Percentiles rank a stretch among this genome's conserved stretches.
phyloP scores from a whole-genome alignment of 257 asterid genomes.

The Solanum habrochaites region DNA sequence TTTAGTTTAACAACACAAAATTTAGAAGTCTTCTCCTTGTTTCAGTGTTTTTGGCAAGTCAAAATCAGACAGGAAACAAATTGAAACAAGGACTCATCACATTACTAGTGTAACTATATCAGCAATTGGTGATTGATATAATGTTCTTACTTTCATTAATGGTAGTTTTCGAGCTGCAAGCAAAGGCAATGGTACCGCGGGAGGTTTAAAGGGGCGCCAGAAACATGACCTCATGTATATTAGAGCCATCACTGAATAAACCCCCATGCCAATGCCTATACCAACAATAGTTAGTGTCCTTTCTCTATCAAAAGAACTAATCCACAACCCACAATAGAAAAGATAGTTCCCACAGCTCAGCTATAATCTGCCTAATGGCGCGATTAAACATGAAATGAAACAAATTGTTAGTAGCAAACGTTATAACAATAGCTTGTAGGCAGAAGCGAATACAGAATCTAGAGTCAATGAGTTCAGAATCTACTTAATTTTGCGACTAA shows the following conservation, averaged over 20 bases:
- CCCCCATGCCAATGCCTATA: slow-evolving; percentile 30
- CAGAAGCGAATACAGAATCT: background rate
- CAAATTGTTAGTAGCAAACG: background rate
- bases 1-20: background rate
- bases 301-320: slow-evolving; percentile 28
- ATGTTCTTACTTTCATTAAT: slow-evolving; percentile 15
- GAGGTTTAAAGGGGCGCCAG: slow-evolving; percentile 51
- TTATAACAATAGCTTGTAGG: background rate
- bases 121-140: background rate
- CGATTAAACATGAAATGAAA: background rate
- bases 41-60: too few relatives aligned
- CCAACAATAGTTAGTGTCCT: slow-evolving; percentile 19
- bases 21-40: too few relatives aligned
- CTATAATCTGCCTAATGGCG: slow-evolving; percentile 16
- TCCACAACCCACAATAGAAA: slow-evolving; percentile 43
- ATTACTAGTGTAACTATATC: background rate
- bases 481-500: background rate
- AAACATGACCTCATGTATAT: slow-evolving; percentile 37
- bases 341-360: slow-evolving; percentile 40
- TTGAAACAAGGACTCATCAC: background rate
- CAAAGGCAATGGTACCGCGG: slow-evolving; percentile 37
- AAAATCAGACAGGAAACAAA: background rate
- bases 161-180: slow-evolving; percentile 20
- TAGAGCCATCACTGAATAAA: slow-evolving; percentile 26
- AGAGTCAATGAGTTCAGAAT: background rate